Evolutionary conservation across 225 moss, liverwort and hornwort genomes (phyloP), one percentile per base, ranked within the genome.

Genomic region (Antitrichia curtipendula): DNA sequence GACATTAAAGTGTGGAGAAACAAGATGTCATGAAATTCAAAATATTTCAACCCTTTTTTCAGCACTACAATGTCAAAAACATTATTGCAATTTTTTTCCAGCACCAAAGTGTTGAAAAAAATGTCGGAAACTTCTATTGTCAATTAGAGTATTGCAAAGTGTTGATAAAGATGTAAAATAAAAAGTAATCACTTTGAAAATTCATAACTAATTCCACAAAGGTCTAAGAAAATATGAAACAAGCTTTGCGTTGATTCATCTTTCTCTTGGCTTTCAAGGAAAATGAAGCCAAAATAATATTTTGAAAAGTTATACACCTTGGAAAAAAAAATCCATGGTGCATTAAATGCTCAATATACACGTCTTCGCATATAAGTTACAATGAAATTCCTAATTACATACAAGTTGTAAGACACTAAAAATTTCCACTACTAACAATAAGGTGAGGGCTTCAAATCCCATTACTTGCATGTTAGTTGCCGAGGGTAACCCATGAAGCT

Each of bases 61-160:
- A 0, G 20, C 36, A 36, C 36, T 65, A 36, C 3, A 3, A 6
- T 21, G 1, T 38, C 0, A 3, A 22, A 9, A n/a, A 20, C 1
- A 36, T 9, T 36, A 10, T 65, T 21, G 6, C 2, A 66, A 11
- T 19, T 5, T 19, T 36, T 10, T 36, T 19, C 3, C 0, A 36
- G 3, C 3, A 34, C 5, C 5, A 10, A 5, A 61, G 15, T 62
- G 8, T 31, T 16, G 29, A 20, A 66, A 32, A 34, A 5, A 9
- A 9, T 63, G 34, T 9, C 1, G 4, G 9, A 64, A 65, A 36
- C 6, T n/a, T 19, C 11, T 65, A 36, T 65, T 20, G 20, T 20
- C 1, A 0, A 11, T 36, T 2, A 20, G 3, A 65, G 6, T 65
- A 12, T n/a, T 12, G 12, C 7, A 66, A 7, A 38, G 13, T 22